Percentiles rank a stretch among this genome's conserved stretches.
These are phyloP conservation scores for Xylaria sp. DNA, from an alignment of 2,329 filamentous ascomycete genomes.

Conservation along the genomic window DNA sequence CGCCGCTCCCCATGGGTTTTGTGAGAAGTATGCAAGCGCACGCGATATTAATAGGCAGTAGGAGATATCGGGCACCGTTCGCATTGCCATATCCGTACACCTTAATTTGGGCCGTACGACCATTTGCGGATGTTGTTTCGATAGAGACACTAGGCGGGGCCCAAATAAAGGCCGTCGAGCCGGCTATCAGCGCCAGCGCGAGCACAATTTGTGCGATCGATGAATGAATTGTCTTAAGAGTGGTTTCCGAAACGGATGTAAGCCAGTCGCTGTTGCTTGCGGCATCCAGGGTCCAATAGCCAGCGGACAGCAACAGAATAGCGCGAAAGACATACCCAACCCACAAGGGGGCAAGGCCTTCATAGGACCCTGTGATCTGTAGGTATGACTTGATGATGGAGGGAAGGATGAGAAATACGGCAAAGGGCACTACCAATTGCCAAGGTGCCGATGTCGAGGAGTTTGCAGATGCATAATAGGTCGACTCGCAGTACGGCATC, in stretches of 20 bases:
- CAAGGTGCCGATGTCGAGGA: constrained; percentile 92
- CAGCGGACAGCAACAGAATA: constrained; percentile 74
- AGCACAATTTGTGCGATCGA: constrained; percentile 81
- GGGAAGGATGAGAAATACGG: constrained; percentile 74
- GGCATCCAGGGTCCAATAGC: constrained; percentile 89
- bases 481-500: constrained; percentile 94
- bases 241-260: constrained; percentile 59
- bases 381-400: constrained; percentile 81
- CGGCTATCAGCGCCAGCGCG: constrained; percentile 80
- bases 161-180: constrained; percentile 84
- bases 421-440: constrained; percentile 82
- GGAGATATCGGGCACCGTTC: constrained; percentile 87
- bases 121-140: constrained; percentile 53
- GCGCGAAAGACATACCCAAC: constrained; percentile 79
- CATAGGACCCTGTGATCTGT: constrained; percentile 80
- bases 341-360: constrained; percentile 84
- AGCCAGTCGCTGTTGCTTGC: constrained; percentile 88
- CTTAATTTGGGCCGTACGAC: constrained; percentile 65
- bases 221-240: constrained; percentile 75
- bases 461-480: constrained; percentile 89
- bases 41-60: constrained; percentile 80
- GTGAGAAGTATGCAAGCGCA: constrained; percentile 79
- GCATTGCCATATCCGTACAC: constrained; percentile 92
- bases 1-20: constrained; percentile 92
- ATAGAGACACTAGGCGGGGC: constrained; percentile 84